phyloP scores from a whole-genome alignment of 78 protist genomes.

The Pigoraptor vietnamica region DNA sequence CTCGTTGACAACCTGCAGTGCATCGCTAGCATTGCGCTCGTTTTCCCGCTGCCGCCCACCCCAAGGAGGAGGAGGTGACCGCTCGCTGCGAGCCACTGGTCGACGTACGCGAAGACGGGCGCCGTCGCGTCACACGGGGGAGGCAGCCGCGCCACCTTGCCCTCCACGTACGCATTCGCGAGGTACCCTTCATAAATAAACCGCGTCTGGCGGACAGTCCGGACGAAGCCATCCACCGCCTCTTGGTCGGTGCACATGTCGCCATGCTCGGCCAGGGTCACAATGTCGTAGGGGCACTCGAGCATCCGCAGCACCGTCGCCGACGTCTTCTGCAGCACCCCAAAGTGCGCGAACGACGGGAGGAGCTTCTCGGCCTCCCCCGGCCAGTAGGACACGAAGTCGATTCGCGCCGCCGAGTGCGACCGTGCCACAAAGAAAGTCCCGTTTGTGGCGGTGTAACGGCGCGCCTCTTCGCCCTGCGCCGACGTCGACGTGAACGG shows the following conservation, averaged over 20 bases:
- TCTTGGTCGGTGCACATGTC: not conserved
- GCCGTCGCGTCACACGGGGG: not conserved
- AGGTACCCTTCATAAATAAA: not conserved
- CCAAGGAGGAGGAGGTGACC: not conserved
- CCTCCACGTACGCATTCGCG: not conserved
- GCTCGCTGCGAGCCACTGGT: not conserved
- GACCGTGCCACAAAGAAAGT: not conserved
- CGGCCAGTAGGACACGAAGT: not conserved
- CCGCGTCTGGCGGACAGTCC: not conserved
- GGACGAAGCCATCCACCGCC: not conserved
- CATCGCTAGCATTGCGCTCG: not conserved
- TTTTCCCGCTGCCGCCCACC: not conserved
- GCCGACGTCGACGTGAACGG: not conserved
- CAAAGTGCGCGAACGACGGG: not conserved
- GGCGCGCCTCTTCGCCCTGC: too few species aligned
- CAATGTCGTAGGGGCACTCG: not conserved
- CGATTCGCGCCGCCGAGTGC: not conserved
- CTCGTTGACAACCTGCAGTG: not conserved
- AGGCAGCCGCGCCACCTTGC: not conserved
- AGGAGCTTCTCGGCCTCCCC: not conserved
- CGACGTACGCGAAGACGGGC: not conserved
- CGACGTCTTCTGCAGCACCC: not conserved
- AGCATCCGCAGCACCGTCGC: not conserved
- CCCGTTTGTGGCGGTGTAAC: too few species aligned
- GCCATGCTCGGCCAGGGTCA: not conserved